Percentiles rank a stretch among this genome's conserved stretches.
Evolutionary conservation across 371 early-diverging fungal genomes (phyloP).

Genomic region (Lichtheimia hyalospora): DNA sequence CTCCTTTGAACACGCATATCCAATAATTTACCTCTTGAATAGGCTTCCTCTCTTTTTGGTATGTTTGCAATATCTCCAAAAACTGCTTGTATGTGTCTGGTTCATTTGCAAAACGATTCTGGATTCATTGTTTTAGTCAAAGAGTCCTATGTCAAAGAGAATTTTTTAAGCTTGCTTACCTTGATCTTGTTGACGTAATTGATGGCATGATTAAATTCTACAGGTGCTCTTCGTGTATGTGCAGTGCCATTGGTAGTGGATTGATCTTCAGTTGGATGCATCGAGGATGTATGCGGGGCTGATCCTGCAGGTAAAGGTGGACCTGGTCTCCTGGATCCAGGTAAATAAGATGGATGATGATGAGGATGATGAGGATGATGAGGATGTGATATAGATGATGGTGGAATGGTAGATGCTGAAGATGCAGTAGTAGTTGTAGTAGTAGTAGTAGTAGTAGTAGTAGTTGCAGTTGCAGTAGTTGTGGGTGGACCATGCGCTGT

Average conservation of each 20-base stretch:
- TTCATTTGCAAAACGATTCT: slow-evolving; percentile 82
- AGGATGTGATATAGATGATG: no score
- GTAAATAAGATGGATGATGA: slow-evolving; percentile 9
- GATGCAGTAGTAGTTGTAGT: no score
- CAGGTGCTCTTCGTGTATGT: slow-evolving; percentile 40
- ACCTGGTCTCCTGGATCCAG: slow-evolving; percentile 2
- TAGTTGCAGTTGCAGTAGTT: background rate
- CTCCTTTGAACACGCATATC: background rate
- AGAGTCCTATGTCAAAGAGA: background rate
- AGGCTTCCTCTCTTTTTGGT: slow-evolving; percentile 86
- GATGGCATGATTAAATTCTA: slow-evolving; percentile 97
- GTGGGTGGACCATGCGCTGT: background rate
- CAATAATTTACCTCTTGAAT: slow-evolving; percentile 70
- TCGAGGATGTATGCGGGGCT: background rate
- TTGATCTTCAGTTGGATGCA: background rate
- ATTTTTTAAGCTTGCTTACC: slow-evolving; percentile 18
- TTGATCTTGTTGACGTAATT: slow-evolving; percentile 98
- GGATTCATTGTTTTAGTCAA: background rate
- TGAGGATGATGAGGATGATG: background rate
- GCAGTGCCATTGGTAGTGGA: slow-evolving; percentile 12
- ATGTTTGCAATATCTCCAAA: slow-evolving; percentile 89
- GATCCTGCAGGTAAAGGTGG: no score
- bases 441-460: background rate
- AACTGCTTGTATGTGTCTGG: slow-evolving; percentile 93
- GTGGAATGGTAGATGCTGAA: background rate